Percentiles rank a stretch among this genome's conserved stretches.
Evolutionary conservation across 495 filamentous ascomycete genomes (phyloP).

Genomic region (Patellaria atrata): DNA sequence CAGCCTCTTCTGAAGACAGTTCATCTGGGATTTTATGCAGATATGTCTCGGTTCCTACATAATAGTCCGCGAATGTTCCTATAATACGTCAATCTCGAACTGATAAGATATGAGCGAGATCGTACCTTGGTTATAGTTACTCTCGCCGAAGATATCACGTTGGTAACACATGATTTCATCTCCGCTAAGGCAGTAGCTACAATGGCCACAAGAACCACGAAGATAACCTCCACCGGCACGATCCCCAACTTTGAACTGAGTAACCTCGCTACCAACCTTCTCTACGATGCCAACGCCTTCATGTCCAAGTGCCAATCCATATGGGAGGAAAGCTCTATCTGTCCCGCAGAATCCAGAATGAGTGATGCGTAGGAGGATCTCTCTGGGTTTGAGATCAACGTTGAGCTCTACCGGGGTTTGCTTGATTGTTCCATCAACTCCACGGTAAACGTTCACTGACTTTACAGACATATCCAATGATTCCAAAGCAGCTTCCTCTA

Average conservation of each 20-base stretch:
- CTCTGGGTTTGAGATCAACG: slow-evolving; percentile 9
- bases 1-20: slow-evolving; percentile 11
- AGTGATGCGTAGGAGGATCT: slow-evolving; percentile 15
- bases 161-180: slow-evolving; percentile 16
- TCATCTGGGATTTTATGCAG: slow-evolving; percentile 15
- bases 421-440: slow-evolving; percentile 7
- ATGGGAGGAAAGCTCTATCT: slow-evolving; percentile 7
- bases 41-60: slow-evolving; percentile 17
- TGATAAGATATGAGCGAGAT: no score
- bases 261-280: slow-evolving; percentile 30
- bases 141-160: slow-evolving; percentile 9
- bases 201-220: slow-evolving; percentile 23
- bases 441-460: slow-evolving; percentile 8
- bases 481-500: no score
- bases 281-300: slow-evolving; percentile 39
- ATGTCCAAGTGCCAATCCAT: slow-evolving; percentile 35
- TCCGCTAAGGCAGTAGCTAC: slow-evolving; percentile 12
- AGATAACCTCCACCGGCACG: slow-evolving; percentile 30
- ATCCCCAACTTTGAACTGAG: slow-evolving; percentile 32
- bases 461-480: no score
- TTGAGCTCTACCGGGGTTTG: slow-evolving; percentile 2
- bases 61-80: slow-evolving; percentile 14
- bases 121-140: slow-evolving; percentile 14
- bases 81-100: no score
- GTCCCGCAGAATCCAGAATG: slow-evolving; percentile 15